phyloP scores from a whole-genome alignment of 768 basidiomycete genomes.

The Boletus reticulatus region DNA sequence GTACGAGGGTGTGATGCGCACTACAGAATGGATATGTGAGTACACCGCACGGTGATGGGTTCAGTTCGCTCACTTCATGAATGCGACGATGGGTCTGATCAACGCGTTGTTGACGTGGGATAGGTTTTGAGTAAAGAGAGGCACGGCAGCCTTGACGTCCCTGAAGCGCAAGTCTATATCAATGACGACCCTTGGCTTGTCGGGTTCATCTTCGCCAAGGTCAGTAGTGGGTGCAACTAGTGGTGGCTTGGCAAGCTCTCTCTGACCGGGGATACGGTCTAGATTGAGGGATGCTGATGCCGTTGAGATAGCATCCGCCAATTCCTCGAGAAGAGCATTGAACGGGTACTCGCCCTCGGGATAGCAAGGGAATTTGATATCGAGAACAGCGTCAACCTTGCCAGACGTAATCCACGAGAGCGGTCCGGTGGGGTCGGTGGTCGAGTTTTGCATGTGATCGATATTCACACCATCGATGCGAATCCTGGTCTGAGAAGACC shows the following conservation, averaged over 20 bases:
- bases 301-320: conserved; percentile 84
- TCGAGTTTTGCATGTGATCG: conserved; percentile 88
- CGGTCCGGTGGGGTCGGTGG: conserved; percentile 73
- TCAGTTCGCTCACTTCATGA: conserved; percentile 78
- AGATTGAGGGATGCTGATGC: conserved; percentile 44
- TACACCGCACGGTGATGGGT: not conserved
- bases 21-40: conserved; percentile 39
- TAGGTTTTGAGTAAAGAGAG: conserved; percentile 84
- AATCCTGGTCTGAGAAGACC: conserved; percentile 70
- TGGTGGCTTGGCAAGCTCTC: conserved; percentile 83
- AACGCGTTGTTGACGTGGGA: conserved; percentile 92
- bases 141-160: conserved; percentile 93
- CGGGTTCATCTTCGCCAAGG: conserved; percentile 22
- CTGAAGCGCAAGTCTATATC: conserved; percentile 95
- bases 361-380: conserved; percentile 94
- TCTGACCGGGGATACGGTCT: conserved; percentile 83
- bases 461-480: conserved; percentile 96
- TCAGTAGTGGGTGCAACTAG: conserved; percentile 64
- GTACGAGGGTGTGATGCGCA: conserved; percentile 89
- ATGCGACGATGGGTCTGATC: conserved; percentile 94
- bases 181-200: conserved; percentile 59
- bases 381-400: conserved; percentile 93
- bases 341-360: conserved; percentile 67
- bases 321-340: conserved; percentile 83
- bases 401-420: conserved; percentile 98